Percentiles rank a stretch among this genome's conserved stretches.
These are phyloP conservation scores for Fusarium albosuccineum DNA, from an alignment of 2,329 filamentous ascomycete genomes.

Conservation along the genomic window DNA sequence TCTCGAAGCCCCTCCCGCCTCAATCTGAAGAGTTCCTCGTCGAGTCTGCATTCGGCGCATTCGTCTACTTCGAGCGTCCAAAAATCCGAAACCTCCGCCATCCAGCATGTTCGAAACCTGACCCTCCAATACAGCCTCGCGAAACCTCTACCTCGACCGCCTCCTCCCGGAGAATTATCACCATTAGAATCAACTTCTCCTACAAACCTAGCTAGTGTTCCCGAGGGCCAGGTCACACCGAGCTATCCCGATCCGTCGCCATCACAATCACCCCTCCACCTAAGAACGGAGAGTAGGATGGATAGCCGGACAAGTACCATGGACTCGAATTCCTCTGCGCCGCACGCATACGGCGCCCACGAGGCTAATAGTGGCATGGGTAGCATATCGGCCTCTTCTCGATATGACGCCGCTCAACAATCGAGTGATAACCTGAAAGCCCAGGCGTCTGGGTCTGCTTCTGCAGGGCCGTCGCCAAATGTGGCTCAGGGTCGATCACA, in stretches of 20 bases:
- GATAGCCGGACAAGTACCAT: slow-evolving; percentile 62
- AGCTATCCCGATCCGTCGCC: slow-evolving; percentile 32
- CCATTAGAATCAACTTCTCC: slow-evolving; percentile 50
- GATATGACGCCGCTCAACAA: slow-evolving; percentile 62
- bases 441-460: slow-evolving; percentile 66
- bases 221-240: slow-evolving; percentile 50
- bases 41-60: slow-evolving; percentile 32
- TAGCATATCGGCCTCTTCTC: slow-evolving; percentile 56
- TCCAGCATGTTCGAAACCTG: slow-evolving; percentile 66
- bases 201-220: slow-evolving; percentile 45
- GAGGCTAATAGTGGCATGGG: slow-evolving; percentile 60
- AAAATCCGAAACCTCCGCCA: slow-evolving; percentile 35
- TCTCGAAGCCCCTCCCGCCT: slow-evolving; percentile 60
- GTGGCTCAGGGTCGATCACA: slow-evolving; percentile 52
- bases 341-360: slow-evolving; percentile 54
- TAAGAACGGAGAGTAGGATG: slow-evolving; percentile 56
- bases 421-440: slow-evolving; percentile 61
- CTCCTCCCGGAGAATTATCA: slow-evolving; percentile 50
- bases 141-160: slow-evolving; percentile 69
- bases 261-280: slow-evolving; percentile 26
- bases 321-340: slow-evolving; percentile 58
- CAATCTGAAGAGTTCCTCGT: slow-evolving; percentile 50
- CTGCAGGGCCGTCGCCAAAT: slow-evolving; percentile 69
- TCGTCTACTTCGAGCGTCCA: slow-evolving; percentile 37
- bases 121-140: slow-evolving; percentile 69